Conservation (phyloP, 2,329 filamentous ascomycete species). For the Fusarium austroafricanum region DNA sequence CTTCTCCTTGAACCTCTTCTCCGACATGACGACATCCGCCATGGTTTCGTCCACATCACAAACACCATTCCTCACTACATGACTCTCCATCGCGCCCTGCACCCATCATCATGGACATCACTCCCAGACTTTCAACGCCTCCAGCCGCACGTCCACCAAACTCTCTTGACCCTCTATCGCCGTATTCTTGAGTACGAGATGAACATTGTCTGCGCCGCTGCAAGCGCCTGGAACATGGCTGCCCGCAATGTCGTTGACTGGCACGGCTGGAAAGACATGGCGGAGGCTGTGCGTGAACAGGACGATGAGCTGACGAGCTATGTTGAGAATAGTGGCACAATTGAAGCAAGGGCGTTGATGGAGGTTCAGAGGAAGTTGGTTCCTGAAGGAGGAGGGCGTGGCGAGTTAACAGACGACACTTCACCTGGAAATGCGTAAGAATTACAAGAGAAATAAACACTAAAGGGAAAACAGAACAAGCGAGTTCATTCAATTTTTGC, state of each 20-base stretch:
- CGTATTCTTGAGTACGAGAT: constrained; percentile 54
- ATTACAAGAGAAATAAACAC: neutral
- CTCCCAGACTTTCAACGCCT: constrained; percentile 40
- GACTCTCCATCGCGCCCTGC: constrained; percentile 46
- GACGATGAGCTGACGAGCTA: constrained; percentile 44
- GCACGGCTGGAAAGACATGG: constrained; percentile 47
- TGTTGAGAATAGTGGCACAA: constrained; percentile 40
- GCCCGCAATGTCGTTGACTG: constrained; percentile 54
- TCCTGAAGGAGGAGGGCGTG: constrained; percentile 27
- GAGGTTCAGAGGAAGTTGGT: constrained; percentile 26
- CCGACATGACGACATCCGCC: constrained; percentile 46
- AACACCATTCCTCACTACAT: constrained; percentile 53
- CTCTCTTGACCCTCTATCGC: constrained; percentile 47
- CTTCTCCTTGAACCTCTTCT: constrained; percentile 53
- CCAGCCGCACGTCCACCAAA: constrained; percentile 38
- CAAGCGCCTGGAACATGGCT: constrained; percentile 52
- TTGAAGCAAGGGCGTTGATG: constrained; percentile 31
- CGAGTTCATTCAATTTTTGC: neutral
- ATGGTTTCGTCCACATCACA: constrained; percentile 49
- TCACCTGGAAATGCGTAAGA: neutral
- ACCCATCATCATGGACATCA: constrained; percentile 41
- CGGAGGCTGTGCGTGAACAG: constrained; percentile 42
- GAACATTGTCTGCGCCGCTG: constrained; percentile 55
- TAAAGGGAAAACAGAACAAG: constrained; percentile 1
- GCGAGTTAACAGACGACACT: neutral